Percentiles rank a stretch among this genome's conserved stretches.
Evolutionary conservation across 768 basidiomycete species (phyloP).

Genomic region (Hypsizygus marmoreus): DNA sequence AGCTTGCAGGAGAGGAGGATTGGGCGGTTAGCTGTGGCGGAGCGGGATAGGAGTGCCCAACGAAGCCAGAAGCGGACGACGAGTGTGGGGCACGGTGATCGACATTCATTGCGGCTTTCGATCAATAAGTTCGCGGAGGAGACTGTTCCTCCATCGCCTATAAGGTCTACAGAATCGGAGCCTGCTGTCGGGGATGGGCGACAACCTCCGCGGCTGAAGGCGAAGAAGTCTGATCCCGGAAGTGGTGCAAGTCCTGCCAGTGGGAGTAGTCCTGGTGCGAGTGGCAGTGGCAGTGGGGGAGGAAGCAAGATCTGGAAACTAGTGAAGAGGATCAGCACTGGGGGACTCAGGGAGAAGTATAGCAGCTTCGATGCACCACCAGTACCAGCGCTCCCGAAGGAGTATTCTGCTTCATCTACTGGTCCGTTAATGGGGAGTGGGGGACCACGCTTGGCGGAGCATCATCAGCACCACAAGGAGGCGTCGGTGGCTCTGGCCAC

Average conservation of each 20-base stretch:
- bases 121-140: constrained; percentile 30
- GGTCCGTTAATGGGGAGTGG: neutral
- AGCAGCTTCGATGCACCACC: constrained; percentile 43
- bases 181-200: neutral
- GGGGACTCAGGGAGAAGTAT: constrained; percentile 62
- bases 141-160: too few relatives aligned
- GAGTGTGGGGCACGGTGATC: constrained; percentile 16
- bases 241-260: constrained; percentile 12
- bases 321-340: constrained; percentile 69
- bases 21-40: constrained; percentile 16
- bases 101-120: constrained; percentile 32
- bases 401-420: too few relatives aligned
- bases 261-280: constrained; percentile 20
- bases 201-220: neutral
- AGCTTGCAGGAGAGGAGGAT: constrained; percentile 37
- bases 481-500: too few relatives aligned
- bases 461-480: too few relatives aligned
- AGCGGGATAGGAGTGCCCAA: constrained; percentile 15
- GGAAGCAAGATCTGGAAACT: constrained; percentile 63
- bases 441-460: constrained; percentile 3
- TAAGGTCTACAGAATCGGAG: too few relatives aligned
- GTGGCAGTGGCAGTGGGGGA: constrained; percentile 20
- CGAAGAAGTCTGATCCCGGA: neutral
- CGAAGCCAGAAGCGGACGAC: constrained; percentile 15
- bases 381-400: constrained; percentile 60